Percentiles rank a stretch among this genome's conserved stretches.
These are phyloP conservation scores for Glaciozyma martinii DNA, from an alignment of 768 basidiomycete genomes.

Conservation along the genomic window DNA sequence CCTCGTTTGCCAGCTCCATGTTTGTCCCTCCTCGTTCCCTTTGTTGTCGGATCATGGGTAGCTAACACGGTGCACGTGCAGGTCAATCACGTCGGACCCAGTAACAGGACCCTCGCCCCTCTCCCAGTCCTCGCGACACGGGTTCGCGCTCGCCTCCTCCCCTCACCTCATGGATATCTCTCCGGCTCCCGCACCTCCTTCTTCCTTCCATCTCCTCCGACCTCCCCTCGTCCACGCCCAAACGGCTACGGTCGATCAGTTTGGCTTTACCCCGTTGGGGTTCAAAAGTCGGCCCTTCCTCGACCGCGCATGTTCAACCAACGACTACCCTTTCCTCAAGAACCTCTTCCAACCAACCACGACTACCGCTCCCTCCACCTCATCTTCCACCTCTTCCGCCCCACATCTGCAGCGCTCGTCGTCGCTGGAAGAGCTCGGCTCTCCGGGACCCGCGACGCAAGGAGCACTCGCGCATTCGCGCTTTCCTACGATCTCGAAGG, in stretches of 20 bases:
- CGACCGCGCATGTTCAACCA: background rate
- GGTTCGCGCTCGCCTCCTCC: background rate
- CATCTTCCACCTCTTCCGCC: background rate
- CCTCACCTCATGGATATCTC: background rate
- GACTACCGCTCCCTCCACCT: background rate
- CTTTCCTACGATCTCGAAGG: too few relatives aligned
- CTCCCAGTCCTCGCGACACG: background rate
- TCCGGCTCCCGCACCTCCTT: background rate
- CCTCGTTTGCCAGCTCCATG: slow-evolving; percentile 30
- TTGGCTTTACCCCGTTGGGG: background rate
- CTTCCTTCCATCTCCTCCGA: background rate
- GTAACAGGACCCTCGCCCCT: background rate
- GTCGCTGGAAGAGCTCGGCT: background rate
- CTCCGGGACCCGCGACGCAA: background rate
- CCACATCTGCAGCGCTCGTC: background rate
- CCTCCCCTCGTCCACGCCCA: background rate
- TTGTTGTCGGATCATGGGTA: background rate
- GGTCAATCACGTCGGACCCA: slow-evolving; percentile 25
- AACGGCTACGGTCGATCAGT: background rate
- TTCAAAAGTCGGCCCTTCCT: background rate
- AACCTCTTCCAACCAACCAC: background rate
- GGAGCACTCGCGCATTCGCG: background rate
- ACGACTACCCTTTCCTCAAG: background rate
- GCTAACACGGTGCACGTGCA: background rate
- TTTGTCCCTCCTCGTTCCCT: background rate